Base-by-base conservation (phyloP, 2,329 filamentous ascomycete genomes). In the Acephala macrosclerotiorum region DNA sequence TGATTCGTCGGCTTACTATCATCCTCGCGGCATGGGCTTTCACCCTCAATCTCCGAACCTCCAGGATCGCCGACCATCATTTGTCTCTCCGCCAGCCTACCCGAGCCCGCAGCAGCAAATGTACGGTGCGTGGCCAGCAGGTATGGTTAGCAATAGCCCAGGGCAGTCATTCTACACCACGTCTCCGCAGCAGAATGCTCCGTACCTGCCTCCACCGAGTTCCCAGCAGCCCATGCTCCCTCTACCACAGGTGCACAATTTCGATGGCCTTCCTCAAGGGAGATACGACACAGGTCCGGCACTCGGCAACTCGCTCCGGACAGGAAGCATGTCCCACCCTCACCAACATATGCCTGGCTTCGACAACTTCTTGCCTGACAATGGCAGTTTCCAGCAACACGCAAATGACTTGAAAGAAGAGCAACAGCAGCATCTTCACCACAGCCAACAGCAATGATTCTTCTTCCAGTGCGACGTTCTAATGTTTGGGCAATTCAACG, bases 171-270 rank as follows among this genome's bases (percentile, higher is more conserved):
- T 63, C 38, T 73, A 70, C 42, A 61, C 66, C 3, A 67, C 71
- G 6, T 72, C 71, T 16, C 69, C 73, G 12, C 70, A 74, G 53
- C 55, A 71, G 26, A 25, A 67, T 33, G 61, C 57, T 20, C n/a
- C 64, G 42, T 66, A 63, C 60, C 42, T 71, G 16, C 70, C 72
- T 22, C 63, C 66, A 9, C 69, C 66, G 1, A 60, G 60, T 25
- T 38, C 66, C 14, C 68, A 67, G 47, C 67, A 61, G 25, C 53
- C 51, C 20, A 70, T 73, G 62, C 62, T 65, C 6, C 66, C 68
- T 57, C 66, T 66, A 6, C 64, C 66, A 11, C 66, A 67, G 42
- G 5, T 33, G 11, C 67, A 64, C 22, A 51, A 64, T 18, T 66
- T 63, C 22, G 69, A 71, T 45, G 66, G 61, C 11, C 51, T 71